Base-by-base conservation (phyloP, 495 filamentous ascomycete species). In the Parachaetomium inaequale region DNA sequence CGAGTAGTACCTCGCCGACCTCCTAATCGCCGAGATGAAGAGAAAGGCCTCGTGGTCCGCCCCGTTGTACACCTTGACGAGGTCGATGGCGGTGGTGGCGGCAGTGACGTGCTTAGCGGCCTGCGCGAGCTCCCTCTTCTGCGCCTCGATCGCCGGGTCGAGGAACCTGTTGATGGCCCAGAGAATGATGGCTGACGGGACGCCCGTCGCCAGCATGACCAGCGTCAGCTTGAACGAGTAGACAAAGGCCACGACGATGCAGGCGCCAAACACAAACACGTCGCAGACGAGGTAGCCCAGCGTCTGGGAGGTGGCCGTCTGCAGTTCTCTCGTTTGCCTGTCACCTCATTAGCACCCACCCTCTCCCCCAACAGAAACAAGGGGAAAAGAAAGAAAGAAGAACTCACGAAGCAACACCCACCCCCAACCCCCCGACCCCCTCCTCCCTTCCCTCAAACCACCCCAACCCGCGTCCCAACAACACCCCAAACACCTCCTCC, bases 11-110 rank as follows among this genome's bases (percentile, higher is more conserved):
- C 71, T 71, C 29, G 85, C 86, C 2, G 91, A 88, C 25, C 72
- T 65, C 49, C 77, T 75, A 28, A 92, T 85, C 0, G 79, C 79
- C 14, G 61, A 72, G 4, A 76, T 68, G 72, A 92, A 97, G 63
- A 84, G 84, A 67, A 79, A 80, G 2, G 81, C 72, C 70, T 96
- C 93, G 19, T 85, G 78, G 17, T 82, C 79, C 65, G 91, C 82
- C 2, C 86, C 91, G 69, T 96, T 96, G 76, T 89, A 90, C 36
- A 82, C 88, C 71, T 97, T 98, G 66, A 98, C 91, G 0, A 89
- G 85, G 60, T 95, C 92, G 49, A 98, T 93, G 5, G 83, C 83
- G 0, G 80, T 76, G 14, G 92, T 82, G 0, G 91, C 84, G 26
- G 82, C 87, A 31, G 83, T 87, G 14, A 85, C 84, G 34, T 84